These are phyloP conservation scores for Cinnamomum chago DNA, from an alignment of 164 flowering plant species.

Conservation along the genomic window DNA sequence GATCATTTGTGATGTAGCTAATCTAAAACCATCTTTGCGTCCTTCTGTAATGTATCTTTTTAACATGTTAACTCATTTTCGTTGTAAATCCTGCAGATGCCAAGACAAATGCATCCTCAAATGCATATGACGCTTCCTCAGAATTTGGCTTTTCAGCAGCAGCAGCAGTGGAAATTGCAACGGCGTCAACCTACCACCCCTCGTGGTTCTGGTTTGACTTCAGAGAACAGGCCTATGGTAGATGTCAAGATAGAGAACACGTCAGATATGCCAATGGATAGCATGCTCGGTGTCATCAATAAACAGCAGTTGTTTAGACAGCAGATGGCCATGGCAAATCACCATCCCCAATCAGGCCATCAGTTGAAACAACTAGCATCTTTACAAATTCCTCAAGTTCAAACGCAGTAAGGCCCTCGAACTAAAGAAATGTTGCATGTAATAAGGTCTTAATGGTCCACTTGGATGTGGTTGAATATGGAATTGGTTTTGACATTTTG, in stretches of 20 bases:
- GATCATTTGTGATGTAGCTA: background rate
- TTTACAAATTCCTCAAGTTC: conserved; percentile 68
- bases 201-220: conserved; percentile 36
- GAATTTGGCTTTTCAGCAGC: conserved; percentile 65
- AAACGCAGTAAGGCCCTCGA: conserved; percentile 49
- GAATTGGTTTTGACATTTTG: no score
- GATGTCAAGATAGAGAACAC: conserved; percentile 79
- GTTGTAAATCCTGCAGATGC: conserved; percentile 29
- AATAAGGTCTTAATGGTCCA: no score
- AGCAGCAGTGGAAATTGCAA: conserved; percentile 62
- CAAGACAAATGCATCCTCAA: conserved; percentile 67
- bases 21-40: background rate
- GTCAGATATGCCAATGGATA: conserved; percentile 60
- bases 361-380: conserved; percentile 65
- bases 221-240: conserved; percentile 59
- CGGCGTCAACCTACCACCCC: conserved; percentile 51
- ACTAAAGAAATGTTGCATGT: background rate
- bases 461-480: no score
- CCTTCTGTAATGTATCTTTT: background rate
- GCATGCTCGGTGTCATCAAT: conserved; percentile 36
- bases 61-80: background rate
- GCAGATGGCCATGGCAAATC: conserved; percentile 52
- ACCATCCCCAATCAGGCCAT: conserved; percentile 46
- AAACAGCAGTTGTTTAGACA: conserved; percentile 59
- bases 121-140: conserved; percentile 69